These are phyloP conservation scores for Colletotrichum navitas DNA, from an alignment of 2,329 filamentous ascomycete genomes.

Conservation along the genomic window DNA sequence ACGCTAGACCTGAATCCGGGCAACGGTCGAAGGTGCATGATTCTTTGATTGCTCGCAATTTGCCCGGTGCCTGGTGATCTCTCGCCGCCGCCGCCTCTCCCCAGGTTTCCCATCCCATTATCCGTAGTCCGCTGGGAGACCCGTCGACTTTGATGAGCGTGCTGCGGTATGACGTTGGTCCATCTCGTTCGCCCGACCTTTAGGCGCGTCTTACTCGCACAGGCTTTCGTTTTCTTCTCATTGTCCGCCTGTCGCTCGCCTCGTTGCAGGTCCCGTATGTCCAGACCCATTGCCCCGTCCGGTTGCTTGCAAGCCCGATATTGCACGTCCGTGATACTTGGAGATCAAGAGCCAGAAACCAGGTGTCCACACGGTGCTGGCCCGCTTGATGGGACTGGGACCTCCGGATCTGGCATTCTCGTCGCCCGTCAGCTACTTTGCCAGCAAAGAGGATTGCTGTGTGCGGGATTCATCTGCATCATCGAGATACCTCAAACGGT, in stretches of 20 bases:
- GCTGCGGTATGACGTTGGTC: conserved; percentile 36
- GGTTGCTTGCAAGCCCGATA: conserved; percentile 28
- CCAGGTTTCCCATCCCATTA: conserved; percentile 20
- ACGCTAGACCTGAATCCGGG: conserved; percentile 31
- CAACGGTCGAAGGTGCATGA: conserved; percentile 18
- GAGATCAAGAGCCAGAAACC: conserved; percentile 13
- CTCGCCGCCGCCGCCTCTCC: conserved; percentile 17
- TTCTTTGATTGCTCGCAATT: conserved; percentile 35
- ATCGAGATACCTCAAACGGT: neutral
- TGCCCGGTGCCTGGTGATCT: conserved; percentile 18
- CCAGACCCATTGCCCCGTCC: conserved; percentile 10
- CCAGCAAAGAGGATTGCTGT: conserved; percentile 7
- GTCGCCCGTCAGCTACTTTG: conserved; percentile 11
- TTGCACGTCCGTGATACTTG: conserved; percentile 8
- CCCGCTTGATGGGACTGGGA: conserved; percentile 6
- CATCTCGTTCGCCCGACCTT: neutral
- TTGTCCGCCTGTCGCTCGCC: conserved; percentile 7
- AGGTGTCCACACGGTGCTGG: conserved; percentile 7
- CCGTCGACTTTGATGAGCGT: conserved; percentile 19
- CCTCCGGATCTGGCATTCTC: conserved; percentile 25
- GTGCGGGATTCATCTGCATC: conserved; percentile 20
- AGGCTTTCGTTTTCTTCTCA: neutral
- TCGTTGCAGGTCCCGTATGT: conserved; percentile 8
- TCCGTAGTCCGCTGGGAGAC: conserved; percentile 5
- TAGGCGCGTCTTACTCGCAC: neutral